Evolutionary conservation across 805 yeast species (phyloP).

Genomic region (Starmerella geochares): DNA sequence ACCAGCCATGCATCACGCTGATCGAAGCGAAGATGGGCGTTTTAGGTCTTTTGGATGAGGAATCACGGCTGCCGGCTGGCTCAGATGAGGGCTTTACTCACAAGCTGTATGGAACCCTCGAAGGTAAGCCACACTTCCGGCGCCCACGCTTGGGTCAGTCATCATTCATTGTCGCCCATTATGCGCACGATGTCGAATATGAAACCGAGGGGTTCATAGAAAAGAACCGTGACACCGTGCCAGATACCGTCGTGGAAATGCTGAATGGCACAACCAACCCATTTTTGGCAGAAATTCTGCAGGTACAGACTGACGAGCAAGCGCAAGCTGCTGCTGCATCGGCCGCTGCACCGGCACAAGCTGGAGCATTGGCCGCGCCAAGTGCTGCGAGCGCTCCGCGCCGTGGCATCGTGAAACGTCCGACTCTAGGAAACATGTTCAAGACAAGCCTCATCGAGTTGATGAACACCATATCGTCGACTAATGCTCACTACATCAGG

Average conservation of each 20-base stretch:
- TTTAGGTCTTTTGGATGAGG: slow-evolving; percentile 82
- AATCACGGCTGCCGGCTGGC: slow-evolving; percentile 88
- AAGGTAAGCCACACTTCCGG: slow-evolving; percentile 71
- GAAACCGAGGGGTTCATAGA: slow-evolving; percentile 92
- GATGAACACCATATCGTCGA: slow-evolving; percentile 85
- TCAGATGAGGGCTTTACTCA: slow-evolving; percentile 85
- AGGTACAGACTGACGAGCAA: slow-evolving; percentile 25
- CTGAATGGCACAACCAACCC: slow-evolving; percentile 59
- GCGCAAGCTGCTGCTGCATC: neutral
- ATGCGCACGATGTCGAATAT: slow-evolving; percentile 87
- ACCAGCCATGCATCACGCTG: slow-evolving; percentile 89
- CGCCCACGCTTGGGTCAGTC: slow-evolving; percentile 91
- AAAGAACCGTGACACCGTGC: slow-evolving; percentile 93
- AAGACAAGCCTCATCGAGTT: slow-evolving; percentile 83
- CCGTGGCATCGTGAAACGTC: slow-evolving; percentile 46
- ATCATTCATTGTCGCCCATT: slow-evolving; percentile 82
- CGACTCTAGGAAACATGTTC: slow-evolving; percentile 90
- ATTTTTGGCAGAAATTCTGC: slow-evolving; percentile 55
- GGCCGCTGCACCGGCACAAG: slow-evolving; percentile 29
- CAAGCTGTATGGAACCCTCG: slow-evolving; percentile 77
- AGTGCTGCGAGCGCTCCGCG: no score
- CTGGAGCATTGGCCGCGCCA: slow-evolving; percentile 29
- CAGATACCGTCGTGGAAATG: slow-evolving; percentile 87
- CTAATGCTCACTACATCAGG: slow-evolving; percentile 92
- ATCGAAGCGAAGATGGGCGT: slow-evolving; percentile 86